Evolutionary conservation across 768 basidiomycete species (phyloP), one percentile per base, ranked within the genome.

Genomic region (Podaxis mareebaensis): DNA sequence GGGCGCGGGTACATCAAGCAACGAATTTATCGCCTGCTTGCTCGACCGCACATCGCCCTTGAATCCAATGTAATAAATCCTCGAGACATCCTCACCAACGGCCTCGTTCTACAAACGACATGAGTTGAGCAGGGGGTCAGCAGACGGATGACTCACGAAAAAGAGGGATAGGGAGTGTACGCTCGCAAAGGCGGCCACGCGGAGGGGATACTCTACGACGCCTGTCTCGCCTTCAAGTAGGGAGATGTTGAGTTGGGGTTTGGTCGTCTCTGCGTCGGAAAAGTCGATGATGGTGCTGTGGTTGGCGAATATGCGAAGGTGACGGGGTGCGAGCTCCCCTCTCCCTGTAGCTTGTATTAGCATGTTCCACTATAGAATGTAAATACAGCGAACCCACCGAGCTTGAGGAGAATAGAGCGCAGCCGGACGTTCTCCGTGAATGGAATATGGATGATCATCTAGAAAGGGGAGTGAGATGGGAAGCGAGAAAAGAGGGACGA

Each of bases 381-480:
- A 53, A 6, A 56, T 62, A 24, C 28, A 28, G 57, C 48, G 24
- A 2, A 68, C 80, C 67, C 70, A 91, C 92, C 93, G 49, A 92
- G 74, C 72, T 94, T 94, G 60, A 95, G 75, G 20, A 93, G 70
- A 5, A 95, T 72, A 17, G 92, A 92, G 64, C 85, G 85, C 48
- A 95, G 72, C 52, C 91, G 81, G 26, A 94, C 92, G 68, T 87
- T 90, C 71, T 93, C 83, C 0, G 81, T 82, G 77, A 95, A 95
- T 0, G 93, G 91, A 53, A 95, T 75, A 72, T 93, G 91, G 64
- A 95, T 80, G 69, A 94, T 89, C 60, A 93, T 78, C 92, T 94
- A 55, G 17, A 60, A 48, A 33, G 0, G 0, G 8, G 53, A 59
- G 62, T 71, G 53, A 58, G 36, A 42, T 58, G 69, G 6, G 26